Base-by-base conservation (phyloP, 2,329 filamentous ascomycete species). In the Hymenoscyphus scutula region DNA sequence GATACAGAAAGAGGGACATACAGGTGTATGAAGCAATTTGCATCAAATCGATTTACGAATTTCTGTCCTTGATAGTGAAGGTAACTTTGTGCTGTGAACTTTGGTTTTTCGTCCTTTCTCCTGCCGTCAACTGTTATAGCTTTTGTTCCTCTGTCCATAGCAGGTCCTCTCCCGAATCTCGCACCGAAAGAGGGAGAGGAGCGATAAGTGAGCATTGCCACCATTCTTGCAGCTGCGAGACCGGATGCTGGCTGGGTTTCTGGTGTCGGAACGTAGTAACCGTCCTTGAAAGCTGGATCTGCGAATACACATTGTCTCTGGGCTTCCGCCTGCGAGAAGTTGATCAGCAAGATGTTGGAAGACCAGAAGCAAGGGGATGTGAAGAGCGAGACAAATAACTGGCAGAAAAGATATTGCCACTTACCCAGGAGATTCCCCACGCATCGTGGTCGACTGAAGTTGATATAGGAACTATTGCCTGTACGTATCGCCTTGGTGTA, bases 381-480 rank as follows among this genome's bases (percentile, higher is more conserved):
- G 6, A 29, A 29, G 6, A 29, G 27, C 3, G 27, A 29, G 27
- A 6, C 27, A 29, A 6, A 29, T 29, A 29, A 29, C 27, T 29
- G 27, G 27, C 27, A 29, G n/a, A n/a, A n/a, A 29, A 6, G 27
- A 29, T 6, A 29, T 29, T 6, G 27, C 13, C 11, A 17, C 34
- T 17, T 13, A 37, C 81, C 82, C 82, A 85, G 64, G 82, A 82
- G 61, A 85, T 85, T 53, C 81, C 82, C 82, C 82, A 85, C 2
- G 82, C 82, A 51, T 81, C 82, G 64, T 84, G 82, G 23, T 81
- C 78, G 23, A 80, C 80, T 15, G 81, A 82, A 3, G 82, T 84
- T 15, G 82, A 81, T 59, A 85, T 84, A 1, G 82, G 81, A 15
- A 84, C 78, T 65, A 85, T 82, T 23, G 76, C 76, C 53, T 77